phyloP scores from a whole-genome alignment of 306 rosid genomes.

The Lathyrus aphaca region DNA sequence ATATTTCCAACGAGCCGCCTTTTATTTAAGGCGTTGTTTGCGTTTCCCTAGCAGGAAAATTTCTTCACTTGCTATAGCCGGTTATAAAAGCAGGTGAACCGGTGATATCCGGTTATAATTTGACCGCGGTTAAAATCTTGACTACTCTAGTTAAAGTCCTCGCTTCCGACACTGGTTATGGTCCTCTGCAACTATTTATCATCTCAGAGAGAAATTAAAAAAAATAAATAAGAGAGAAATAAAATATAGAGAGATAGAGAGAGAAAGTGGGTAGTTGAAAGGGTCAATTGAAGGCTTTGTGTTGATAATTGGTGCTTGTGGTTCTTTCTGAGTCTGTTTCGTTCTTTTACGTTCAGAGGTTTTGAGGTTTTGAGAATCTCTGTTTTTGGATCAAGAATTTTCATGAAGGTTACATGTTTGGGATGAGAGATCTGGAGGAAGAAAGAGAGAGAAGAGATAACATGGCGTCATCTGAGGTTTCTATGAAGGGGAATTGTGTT shows the following conservation, averaged over 20 bases:
- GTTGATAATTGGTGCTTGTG: constrained; percentile 31
- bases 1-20: constrained; percentile 40
- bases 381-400: neutral
- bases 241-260: neutral
- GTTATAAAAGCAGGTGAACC: constrained; percentile 37
- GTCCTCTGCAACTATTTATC: constrained; percentile 33
- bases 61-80: constrained; percentile 44
- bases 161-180: constrained; percentile 50
- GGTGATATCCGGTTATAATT: constrained; percentile 52
- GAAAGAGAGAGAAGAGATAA: neutral
- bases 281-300: constrained; percentile 29
- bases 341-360: no score
- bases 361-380: no score
- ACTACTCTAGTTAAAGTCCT: constrained; percentile 56
- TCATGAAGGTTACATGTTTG: constrained; percentile 13
- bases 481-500: constrained; percentile 55
- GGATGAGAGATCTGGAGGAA: constrained; percentile 62
- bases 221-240: neutral
- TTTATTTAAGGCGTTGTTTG: constrained; percentile 40
- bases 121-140: constrained; percentile 69
- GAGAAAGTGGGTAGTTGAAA: constrained; percentile 2
- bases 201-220: constrained; percentile 1
- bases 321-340: neutral
- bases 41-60: constrained; percentile 33
- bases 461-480: constrained; percentile 74